phyloP scores from a whole-genome alignment of 202 grass and related monocot species.

The Bolboschoenoplectus hybrid region DNA sequence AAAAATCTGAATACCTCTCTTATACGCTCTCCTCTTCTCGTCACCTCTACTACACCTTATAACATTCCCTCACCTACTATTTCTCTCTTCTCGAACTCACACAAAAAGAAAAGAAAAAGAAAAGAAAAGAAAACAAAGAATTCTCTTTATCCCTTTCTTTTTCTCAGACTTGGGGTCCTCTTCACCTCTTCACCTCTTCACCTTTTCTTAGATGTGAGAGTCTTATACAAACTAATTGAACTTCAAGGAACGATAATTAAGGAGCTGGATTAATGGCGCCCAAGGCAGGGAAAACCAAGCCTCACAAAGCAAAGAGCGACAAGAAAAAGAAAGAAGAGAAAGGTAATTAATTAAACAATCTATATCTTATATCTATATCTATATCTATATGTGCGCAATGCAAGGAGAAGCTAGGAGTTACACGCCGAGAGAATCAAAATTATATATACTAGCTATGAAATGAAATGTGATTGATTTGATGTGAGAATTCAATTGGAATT shows the following conservation, averaged over 20 bases:
- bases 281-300: slow-evolving; percentile 80
- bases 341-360: slow-evolving; percentile 47
- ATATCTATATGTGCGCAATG: not conserved
- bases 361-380: too few species aligned
- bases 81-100: slow-evolving; percentile 37
- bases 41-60: slow-evolving; percentile 37
- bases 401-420: not conserved
- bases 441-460: not conserved
- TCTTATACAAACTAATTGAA: not conserved
- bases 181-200: slow-evolving; percentile 23
- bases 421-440: not conserved
- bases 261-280: slow-evolving; percentile 66
- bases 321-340: slow-evolving; percentile 99
- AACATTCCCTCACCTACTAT: slow-evolving; percentile 39
- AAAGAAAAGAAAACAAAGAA: not conserved
- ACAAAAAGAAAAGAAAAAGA: not conserved
- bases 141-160: slow-evolving; percentile 22
- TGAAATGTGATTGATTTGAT: not conserved
- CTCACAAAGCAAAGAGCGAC: slow-evolving; percentile 79
- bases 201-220: slow-evolving; percentile 12
- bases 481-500: slow-evolving; percentile 33
- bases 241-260: not conserved
- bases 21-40: slow-evolving; percentile 36
- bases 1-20: slow-evolving; percentile 44
- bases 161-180: not conserved